phyloP scores from a whole-genome alignment of 257 asterid genomes.

The Anisodus acutangulus region DNA sequence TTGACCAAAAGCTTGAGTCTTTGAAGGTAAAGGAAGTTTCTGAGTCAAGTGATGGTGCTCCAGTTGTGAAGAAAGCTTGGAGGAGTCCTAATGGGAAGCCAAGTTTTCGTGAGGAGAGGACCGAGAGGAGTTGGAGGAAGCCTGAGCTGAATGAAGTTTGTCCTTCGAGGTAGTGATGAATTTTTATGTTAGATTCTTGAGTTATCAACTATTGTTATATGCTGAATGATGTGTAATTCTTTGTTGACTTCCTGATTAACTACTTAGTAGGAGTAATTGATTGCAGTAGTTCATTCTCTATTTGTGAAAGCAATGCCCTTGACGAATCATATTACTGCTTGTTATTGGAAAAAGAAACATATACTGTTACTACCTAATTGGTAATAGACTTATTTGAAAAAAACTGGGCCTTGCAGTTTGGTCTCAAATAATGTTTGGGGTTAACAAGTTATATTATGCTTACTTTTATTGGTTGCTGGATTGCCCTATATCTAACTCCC shows the following conservation, averaged over 20 bases:
- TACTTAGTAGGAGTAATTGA: not conserved
- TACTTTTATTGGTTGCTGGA: not conserved
- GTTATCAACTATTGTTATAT: not conserved
- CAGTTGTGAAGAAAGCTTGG: slow-evolving; percentile 50
- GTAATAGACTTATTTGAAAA: not conserved
- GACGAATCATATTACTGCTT: not conserved
- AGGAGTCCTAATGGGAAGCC: slow-evolving; percentile 72
- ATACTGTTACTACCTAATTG: not conserved
- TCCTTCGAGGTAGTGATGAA: slow-evolving; percentile 62
- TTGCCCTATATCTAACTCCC: not conserved
- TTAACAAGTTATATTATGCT: slow-evolving; percentile 2
- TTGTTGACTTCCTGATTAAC: not conserved
- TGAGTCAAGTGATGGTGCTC: slow-evolving; percentile 40
- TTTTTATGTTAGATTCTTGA: slow-evolving; percentile 31
- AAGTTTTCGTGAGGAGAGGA: slow-evolving; percentile 49
- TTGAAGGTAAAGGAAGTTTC: slow-evolving; percentile 57
- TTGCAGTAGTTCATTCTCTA: not conserved
- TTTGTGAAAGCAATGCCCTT: not conserved
- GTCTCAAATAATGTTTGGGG: not conserved
- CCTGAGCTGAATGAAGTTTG: slow-evolving; percentile 56
- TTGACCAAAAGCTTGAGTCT: slow-evolving; percentile 77
- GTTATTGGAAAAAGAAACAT: not conserved
- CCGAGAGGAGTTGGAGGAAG: slow-evolving; percentile 82
- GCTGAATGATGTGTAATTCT: not conserved
- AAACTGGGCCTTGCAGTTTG: not conserved